phyloP scores from a whole-genome alignment of 768 basidiomycete species.

The Crucibulum laeve region DNA sequence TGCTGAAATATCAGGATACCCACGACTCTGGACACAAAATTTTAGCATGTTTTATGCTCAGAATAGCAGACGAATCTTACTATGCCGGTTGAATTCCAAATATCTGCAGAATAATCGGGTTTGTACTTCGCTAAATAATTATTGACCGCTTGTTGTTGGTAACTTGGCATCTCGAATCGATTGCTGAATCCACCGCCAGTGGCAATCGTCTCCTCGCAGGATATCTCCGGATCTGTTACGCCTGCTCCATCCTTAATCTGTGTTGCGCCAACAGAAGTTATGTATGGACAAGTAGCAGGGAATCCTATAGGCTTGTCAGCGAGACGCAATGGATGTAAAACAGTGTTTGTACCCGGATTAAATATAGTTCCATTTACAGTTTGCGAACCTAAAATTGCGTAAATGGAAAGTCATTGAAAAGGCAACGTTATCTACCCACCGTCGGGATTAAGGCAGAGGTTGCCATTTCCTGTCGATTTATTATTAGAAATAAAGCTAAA shows the following conservation, averaged over 20 bases:
- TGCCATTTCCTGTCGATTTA: conserved; percentile 10
- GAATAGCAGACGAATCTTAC: no score
- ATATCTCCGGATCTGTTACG: conserved; percentile 38
- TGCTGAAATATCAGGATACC: conserved; percentile 45
- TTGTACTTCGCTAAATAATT: no score
- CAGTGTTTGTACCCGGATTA: conserved; percentile 19
- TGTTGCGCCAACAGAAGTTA: conserved; percentile 50
- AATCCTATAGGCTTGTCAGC: no score
- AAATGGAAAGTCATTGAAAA: background rate
- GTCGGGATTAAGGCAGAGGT: conserved; percentile 33
- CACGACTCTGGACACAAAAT: conserved; percentile 47
- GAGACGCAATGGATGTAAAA: no score
- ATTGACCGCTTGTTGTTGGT: no score
- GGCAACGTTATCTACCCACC: conserved; percentile 22
- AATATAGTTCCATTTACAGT: conserved; percentile 31
- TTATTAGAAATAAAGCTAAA: background rate
- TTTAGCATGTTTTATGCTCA: no score
- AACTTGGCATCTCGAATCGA: no score
- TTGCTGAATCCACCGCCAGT: conserved; percentile 52
- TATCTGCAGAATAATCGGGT: no score
- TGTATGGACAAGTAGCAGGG: conserved; percentile 42
- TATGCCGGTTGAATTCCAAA: no score
- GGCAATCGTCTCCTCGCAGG: conserved; percentile 41
- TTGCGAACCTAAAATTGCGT: conserved; percentile 14
- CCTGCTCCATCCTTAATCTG: conserved; percentile 41